Base-by-base conservation (phyloP, 1,139 yeast genomes). In the Protomyces inouyei region DNA sequence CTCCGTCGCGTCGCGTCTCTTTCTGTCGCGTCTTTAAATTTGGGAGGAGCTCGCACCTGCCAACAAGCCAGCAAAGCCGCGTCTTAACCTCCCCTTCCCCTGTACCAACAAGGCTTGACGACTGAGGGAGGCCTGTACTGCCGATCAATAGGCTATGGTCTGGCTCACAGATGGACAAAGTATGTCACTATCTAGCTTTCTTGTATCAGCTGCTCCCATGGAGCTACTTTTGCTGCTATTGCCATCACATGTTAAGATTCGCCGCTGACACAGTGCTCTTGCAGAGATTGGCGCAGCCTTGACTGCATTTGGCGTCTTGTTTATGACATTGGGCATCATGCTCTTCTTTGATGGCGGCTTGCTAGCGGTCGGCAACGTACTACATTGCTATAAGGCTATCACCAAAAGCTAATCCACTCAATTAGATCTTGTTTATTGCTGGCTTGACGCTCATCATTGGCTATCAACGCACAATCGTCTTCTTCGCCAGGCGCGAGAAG, bases 391-490 rank as follows among this genome's bases (percentile, higher is more conserved):
- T 23, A 12, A 6, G 52, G 52, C 25, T 18, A 3, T n/a, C 18
- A 23, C 21, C 25, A 46, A 12, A 9, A 46, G 52, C 38, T 14
- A n/a, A 52, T 23, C 9, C 32, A 3, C 32, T 28, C 32, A 28
- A 25, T 14, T 48, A 75, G 76, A 72, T 80, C 3, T 76, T 92
- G 52, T 92, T 93, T 73, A 80, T 93, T 25, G 82, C 86, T 38
- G 98, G 98, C 18, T 82, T 93, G 25, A 80, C 88, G 28, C 79
- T 93, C 64, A 88, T 93, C 69, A 91, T 93, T 65, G 98, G 98
- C 0, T 86, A 92, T 3, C 88, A 86, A 68, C 85, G 93, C 72
- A 88, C 98, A 0, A 72, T 88, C 10, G 81, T 84, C 18, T 93
- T 92, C 75, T 92, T 93, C 79, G 84, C 93, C 16, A 83, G 97